Evolutionary conservation across 331 rosid genomes (phyloP), one percentile per base, ranked within the genome.

Genomic region (Quercus phellos): DNA sequence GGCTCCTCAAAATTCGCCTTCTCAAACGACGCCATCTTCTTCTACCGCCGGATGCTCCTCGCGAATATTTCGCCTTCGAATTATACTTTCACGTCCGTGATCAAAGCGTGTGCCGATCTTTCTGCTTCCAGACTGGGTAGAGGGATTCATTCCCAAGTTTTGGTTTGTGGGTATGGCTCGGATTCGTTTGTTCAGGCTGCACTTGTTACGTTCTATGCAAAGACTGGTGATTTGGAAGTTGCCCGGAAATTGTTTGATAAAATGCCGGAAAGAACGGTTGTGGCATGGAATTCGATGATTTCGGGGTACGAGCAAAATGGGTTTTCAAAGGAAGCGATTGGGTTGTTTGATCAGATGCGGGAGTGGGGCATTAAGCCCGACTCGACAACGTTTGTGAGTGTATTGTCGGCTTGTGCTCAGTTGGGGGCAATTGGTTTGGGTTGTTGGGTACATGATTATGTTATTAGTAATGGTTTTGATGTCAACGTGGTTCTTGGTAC

Each of bases 221-320:
- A 89, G 72, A 86, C 92, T 1, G 76, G 90, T 50, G 85, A 79
- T 1, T 76, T 91, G 81, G 53, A 53, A n/a, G 17, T 77, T 32
- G 92, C 97, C 1, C 80, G 88, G 78, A 85, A 50, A 51, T 73
- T 90, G 92, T 94, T 92, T 21, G 96, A 94, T 74, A 74, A 70
- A 82, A 92, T 92, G 91, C 87, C 87, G 1, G 87, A 85, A 1
- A 86, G 82, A 83, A 87, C 78, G 54, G 80, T 89, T 66, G 92
- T 94, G 30, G 93, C 94, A 71, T 94, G 97, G 99, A 94, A 94
- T 34, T 86, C 97, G 27, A 85, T 94, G 88, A 90, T 94, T 70
- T 88, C 97, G 0, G 97, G 96, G 13, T 92, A 87, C 12, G 97
- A 90, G 35, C 99, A 86, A 70, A 92, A 89, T 3, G 95, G 99